Conservation (phyloP, 768 basidiomycete genomes). For the Xanthoconium purpureum region DNA sequence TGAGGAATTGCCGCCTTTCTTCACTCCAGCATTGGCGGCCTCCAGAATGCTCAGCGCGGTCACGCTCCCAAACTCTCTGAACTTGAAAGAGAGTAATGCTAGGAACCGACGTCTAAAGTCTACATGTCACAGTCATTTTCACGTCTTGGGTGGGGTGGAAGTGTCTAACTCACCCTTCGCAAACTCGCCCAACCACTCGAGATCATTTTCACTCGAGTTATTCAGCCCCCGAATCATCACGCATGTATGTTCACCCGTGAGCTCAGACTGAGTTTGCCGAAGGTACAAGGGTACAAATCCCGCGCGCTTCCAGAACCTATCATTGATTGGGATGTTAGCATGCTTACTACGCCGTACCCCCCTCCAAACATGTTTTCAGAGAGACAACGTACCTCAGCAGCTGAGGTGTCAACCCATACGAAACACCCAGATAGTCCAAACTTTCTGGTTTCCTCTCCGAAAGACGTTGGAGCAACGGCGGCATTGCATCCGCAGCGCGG, state of each 20-base stretch:
- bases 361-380: background rate
- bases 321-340: background rate
- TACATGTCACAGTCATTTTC: constrained; percentile 28
- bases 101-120: constrained; percentile 94
- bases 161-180: constrained; percentile 56
- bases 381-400: constrained; percentile 57
- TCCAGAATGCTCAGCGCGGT: constrained; percentile 87
- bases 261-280: constrained; percentile 88
- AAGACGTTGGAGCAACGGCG: constrained; percentile 86
- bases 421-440: constrained; percentile 94
- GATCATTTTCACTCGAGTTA: constrained; percentile 55
- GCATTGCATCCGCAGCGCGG: constrained; percentile 76
- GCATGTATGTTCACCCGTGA: constrained; percentile 95
- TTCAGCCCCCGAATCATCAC: constrained; percentile 90
- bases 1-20: constrained; percentile 35
- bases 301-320: constrained; percentile 92
- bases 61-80: constrained; percentile 89
- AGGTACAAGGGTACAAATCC: constrained; percentile 91
- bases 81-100: constrained; percentile 86
- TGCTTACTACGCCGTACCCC: background rate
- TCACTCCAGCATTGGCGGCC: constrained; percentile 67
- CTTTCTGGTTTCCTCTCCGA: constrained; percentile 86
- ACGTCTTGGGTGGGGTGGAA: background rate
- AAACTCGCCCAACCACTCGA: constrained; percentile 88
- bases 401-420: constrained; percentile 88